Evolutionary conservation across 176 grass and related monocot genomes (phyloP), one percentile per base, ranked within the genome.

Genomic region (Cenchrus fungigraminus): DNA sequence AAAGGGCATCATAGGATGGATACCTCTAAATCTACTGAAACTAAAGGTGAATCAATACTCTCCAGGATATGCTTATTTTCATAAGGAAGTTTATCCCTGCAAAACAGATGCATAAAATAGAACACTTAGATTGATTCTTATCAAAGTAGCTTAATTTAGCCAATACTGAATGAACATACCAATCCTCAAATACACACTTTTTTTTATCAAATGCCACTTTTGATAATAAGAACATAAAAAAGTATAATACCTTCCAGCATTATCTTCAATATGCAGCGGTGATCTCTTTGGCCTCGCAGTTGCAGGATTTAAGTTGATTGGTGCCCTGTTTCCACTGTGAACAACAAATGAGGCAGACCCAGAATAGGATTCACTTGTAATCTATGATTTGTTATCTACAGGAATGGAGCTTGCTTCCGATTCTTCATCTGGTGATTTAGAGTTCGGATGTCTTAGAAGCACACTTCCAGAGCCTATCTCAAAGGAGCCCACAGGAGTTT

Each of bases 391-490:
- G 82, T 95, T 89, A 77, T 95, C 92, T 79, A 79, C 80, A 83
- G 88, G 90, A 90, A 96, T 53, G 49, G 95, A 98, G 78, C 91
- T 98, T 88, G 93, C 91, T 87, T 98, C 93, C 76, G 93, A 98
- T 89, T 98, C 96, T 86, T 91, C 91, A 80, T 98, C 95, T 46
- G 82, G 74, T 53, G 79, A 88, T 84, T 90, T 98, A 37, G 79
- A 95, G 86, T 91, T 91, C 20, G 91, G 83, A 58, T 89, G 85
- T 76, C 85, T 91, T 76, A 98, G 91, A 61, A 98, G 89, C 67
- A 95, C 74, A 62, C 91, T 93, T 86, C 96, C 96, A 85, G 92
- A 98, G 8, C 96, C 91, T 59, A 95, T 95, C 85, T 98, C 93
- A 71, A 93, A 88, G 13, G 93, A 98, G 54, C 85, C 93, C 19